A percentile compares a stretch with the other conserved stretches of the same genome.
Conservation (phyloP, 2,329 filamentous ascomycete genomes). For the Didymella sp. region DNA sequence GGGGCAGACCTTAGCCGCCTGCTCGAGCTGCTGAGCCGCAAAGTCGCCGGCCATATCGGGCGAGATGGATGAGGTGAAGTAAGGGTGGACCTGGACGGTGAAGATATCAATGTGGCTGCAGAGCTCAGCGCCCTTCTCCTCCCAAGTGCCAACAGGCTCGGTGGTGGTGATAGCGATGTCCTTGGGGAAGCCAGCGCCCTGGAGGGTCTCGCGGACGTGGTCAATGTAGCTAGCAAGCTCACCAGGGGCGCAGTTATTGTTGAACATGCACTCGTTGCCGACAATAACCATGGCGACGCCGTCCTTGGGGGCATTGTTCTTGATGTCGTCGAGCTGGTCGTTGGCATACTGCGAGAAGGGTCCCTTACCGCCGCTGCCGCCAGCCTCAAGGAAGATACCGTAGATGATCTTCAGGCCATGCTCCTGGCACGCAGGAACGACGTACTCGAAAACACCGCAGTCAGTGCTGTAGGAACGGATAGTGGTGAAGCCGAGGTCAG, state of each 20-base stretch:
- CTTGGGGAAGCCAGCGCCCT: conserved; percentile 71
- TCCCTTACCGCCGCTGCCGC: conserved; percentile 55
- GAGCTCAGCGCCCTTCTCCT: conserved; percentile 65
- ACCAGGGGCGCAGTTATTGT: conserved; percentile 68
- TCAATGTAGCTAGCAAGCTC: conserved; percentile 75
- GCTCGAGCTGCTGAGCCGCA: conserved; percentile 73
- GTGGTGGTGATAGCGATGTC: conserved; percentile 74
- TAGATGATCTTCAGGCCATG: conserved; percentile 80
- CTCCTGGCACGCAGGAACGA: conserved; percentile 72
- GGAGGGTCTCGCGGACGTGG: conserved; percentile 69
- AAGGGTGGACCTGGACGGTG: conserved; percentile 89
- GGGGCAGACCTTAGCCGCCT: conserved; percentile 73
- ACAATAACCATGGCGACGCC: conserved; percentile 82
- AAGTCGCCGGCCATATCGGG: conserved; percentile 76
- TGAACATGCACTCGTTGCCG: conserved; percentile 90
- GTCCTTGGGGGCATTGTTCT: conserved; percentile 71
- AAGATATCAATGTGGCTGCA: conserved; percentile 79
- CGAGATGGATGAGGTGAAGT: conserved; percentile 78
- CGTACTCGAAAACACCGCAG: conserved; percentile 79
- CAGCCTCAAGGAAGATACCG: conserved; percentile 81
- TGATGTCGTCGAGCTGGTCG: conserved; percentile 76
- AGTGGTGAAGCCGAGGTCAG: conserved; percentile 64
- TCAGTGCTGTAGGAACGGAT: conserved; percentile 90
- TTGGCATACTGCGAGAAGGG: conserved; percentile 62
- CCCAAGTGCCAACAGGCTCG: conserved; percentile 82